Evolutionary conservation across 768 basidiomycete species (phyloP), one percentile per base, ranked within the genome.

Genomic region (Suillus bovinus): DNA sequence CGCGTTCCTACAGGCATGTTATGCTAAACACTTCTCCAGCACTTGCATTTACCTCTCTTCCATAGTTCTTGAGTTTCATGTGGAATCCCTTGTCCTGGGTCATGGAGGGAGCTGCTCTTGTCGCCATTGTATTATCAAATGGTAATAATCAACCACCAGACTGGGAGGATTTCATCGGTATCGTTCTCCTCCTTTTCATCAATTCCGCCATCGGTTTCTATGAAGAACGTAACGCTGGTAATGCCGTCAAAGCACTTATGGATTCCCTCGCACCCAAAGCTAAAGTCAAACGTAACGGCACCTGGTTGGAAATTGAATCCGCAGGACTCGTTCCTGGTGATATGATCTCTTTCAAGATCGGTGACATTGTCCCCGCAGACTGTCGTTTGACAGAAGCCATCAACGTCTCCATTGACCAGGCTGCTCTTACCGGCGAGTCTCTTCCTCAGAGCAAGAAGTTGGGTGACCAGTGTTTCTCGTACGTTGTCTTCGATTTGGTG

Each of bases 51-150:
- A 60, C 24, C 33, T 27, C 17, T 2, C 52, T 52, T 31, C 11
- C 0, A 33, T 47, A 93, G 91, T 94, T 96, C 78, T 79, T 94
- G 68, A 88, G 88, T 74, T 99, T 99, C 85, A 99, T 98, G 96
- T 99, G 96, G 96, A 99, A 99, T 80, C 96, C 96, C 49, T 82
- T 99, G 14, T 99, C 96, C 38, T 99, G 96, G 96, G 96, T 99
- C 77, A 99, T 99, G 96, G 96, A 99, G 78, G 94, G 90, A 65
- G 95, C 95, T 42, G 92, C 93, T 9, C 82, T 94, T 34, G 94
- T 95, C 67, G 96, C 96, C 54, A 99, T 99, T 75, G 94, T 86
- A 46, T 86, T 99, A 34, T 97, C 96, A 61, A 99, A 99, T 77
- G 96, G 96, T 77, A 87, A 88, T 69, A 79, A 82, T 61, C 80